Conservation (phyloP, 169 alveolate species). For the Cryptosporidium ubiquitum region DNA sequence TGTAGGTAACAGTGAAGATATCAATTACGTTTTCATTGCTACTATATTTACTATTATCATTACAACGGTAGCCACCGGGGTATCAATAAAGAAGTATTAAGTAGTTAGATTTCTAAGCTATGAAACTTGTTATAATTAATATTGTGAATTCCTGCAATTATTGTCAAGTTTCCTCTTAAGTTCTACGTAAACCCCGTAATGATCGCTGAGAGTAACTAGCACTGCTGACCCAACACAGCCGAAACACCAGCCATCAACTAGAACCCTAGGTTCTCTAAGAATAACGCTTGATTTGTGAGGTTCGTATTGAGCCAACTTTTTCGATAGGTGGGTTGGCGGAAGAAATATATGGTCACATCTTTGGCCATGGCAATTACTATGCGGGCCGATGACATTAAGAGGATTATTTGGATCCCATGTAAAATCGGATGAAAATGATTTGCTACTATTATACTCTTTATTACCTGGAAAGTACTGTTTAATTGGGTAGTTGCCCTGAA, state of each 20-base stretch:
- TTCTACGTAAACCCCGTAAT: constrained; percentile 86
- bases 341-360: constrained; percentile 89
- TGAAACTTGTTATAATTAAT: constrained; percentile 10
- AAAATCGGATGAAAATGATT: constrained; percentile 74
- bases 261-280: constrained; percentile 87
- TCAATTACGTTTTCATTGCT: constrained; percentile 34
- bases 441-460: constrained; percentile 1
- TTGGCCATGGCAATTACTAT: constrained; percentile 87
- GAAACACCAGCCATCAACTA: constrained; percentile 79
- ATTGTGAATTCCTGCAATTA: neutral
- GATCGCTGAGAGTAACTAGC: constrained; percentile 89
- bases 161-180: constrained; percentile 76
- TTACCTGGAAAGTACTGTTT: constrained; percentile 51
- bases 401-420: constrained; percentile 92
- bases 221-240: constrained; percentile 82
- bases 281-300: constrained; percentile 85
- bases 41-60: neutral
- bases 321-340: constrained; percentile 85
- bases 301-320: constrained; percentile 79
- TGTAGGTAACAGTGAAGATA: constrained; percentile 29
- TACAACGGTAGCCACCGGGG: constrained; percentile 6
- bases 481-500: constrained; percentile 26
- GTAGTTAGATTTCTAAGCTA: neutral
- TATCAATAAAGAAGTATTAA: constrained; percentile 42
- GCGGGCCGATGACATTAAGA: constrained; percentile 88